Base-by-base conservation (phyloP, 441 rosid genomes). In the Corymbia citriodora region DNA sequence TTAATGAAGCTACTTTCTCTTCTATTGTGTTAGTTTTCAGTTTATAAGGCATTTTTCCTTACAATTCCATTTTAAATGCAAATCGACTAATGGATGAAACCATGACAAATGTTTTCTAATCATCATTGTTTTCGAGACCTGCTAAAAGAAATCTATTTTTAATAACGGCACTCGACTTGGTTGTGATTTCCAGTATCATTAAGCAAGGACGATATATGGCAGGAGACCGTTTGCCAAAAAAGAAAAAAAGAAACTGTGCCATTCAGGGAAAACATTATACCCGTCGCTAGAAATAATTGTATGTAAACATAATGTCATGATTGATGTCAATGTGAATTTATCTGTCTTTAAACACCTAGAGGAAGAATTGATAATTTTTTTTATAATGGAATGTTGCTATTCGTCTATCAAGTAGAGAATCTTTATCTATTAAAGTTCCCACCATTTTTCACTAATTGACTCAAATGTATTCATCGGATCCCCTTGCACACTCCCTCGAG, bases 331-430 rank as follows among this genome's bases (percentile, higher is more conserved):
- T n/a, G 18, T 65, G 9, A 65, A 65, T 65, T 65, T 65, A 65
- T 65, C 19, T 2, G 17, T n/a, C 19, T n/a, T 65, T 65, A n/a
- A 7, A 65, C 19, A 65, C 7, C 68, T 61, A 1, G 2, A 61
- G 29, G 31, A 61, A 2, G 9, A 61, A 61, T 61, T 61, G 2
- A 61, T 61, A 53, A 61, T 11, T 61, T 61, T 61, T 29, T 14
- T 57, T 1, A 27, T 21, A 57, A 55, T 1, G 10, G 5, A 55
- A 3, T 21, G 4, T 0, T 63, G 5, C 2, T 13, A 13, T 61
- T 11, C 1, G 31, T 27, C 31, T 29, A 27, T 61, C 15, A 61
- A 12, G 16, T 61, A 27, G 16, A 61, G 31, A 61, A 27, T 27
- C 29, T 25, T 25, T 27, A 61, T 11, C 31, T 61, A 61, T 61